Evolutionary conservation across 805 yeast species (phyloP), one percentile per base, ranked within the genome.

Genomic region (Barnettozyma salicaria): DNA sequence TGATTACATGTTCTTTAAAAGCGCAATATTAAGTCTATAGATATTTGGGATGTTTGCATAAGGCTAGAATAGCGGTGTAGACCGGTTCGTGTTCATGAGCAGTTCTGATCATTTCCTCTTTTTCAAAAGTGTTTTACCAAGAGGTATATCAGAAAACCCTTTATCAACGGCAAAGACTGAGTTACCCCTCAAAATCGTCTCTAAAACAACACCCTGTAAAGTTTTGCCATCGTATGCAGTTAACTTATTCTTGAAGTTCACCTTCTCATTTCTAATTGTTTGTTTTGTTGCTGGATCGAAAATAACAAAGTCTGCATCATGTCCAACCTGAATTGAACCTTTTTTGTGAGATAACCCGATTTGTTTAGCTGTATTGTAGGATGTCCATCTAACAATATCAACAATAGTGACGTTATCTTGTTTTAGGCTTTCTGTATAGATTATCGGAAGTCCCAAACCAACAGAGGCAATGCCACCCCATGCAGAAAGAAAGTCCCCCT

Each of bases 381-480:
- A 74, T 42, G 94, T 81, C 96, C 96, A 88, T 46, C 65, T 64
- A 13, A 77, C 75, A 31, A 89, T 80, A 42, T 87, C 88, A 3
- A 64, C 56, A 4, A 84, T 54, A 0, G 71, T 47, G 4, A 80
- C 65, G 2, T 75, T 72, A 2, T 75, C 74, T 42, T 78, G 59
- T 49, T 72, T 71, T 12, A 67, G 47, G 9, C 84, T 88, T 50
- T 81, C 87, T 1, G 96, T 85, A 70, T 76, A 81, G 35, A 89
- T 60, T 27, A 88, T 71, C 0, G 95, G 84, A 32, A 89, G 67
- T 0, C 97, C 97, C 27, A 90, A 74, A 0, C 97, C 97, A 22
- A 89, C 94, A 1, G 95, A 84, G 2, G 95, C 72, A 27, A 89
- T 87, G 8, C 97, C 97, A 24, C 97, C 97, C 97, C 97, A 89